Evolutionary conservation across 495 filamentous ascomycete genomes (phyloP), one percentile per base, ranked within the genome.

Genomic region (Astrocystis sublimbata): DNA sequence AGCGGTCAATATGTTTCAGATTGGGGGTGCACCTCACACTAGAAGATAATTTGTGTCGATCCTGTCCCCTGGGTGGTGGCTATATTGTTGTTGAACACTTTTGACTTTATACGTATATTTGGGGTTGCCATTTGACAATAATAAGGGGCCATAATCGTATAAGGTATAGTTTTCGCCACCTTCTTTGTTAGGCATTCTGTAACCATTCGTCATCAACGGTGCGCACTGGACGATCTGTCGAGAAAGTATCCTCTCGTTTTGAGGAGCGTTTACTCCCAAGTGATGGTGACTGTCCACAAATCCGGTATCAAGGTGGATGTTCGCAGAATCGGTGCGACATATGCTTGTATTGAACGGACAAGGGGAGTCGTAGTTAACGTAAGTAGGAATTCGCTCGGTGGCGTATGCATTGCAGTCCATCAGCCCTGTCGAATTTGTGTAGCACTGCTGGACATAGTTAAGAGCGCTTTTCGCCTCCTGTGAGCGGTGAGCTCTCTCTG

Each of bases 221-320:
- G 65, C 62, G 43, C 65, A 70, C 13, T 63, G 65, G 13, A 61
- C 30, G 8, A 65, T 43, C 1, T 46, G 12, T 21, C 68, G 41
- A 26, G 38, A 52, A 24, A 58, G 40, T 17, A 63, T 53, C 23
- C 62, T 54, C 1, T 53, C 19, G 26, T 67, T 36, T 19, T 43
- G 35, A 15, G 62, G 65, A 8, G 62, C 24, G 53, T 70, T 70
- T 31, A 68, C n/a, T 17, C 68, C 68, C 4, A 70, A 33, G 38
- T 70, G 36, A 6, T 8, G 17, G 35, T 67, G 58, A 42, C 58
- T 65, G 54, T 63, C 60, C 4, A 70, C 26, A 24, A 51, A 33
- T 13, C 68, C 68, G 9, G 62, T 67, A 28, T 70, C 65, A 8
- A 70, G 13, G 1, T 58, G 8, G 19, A 70, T 6, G 40, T 68